Base-by-base conservation (phyloP, 345 rosid genomes). In the Eucalyptus urophylla region DNA sequence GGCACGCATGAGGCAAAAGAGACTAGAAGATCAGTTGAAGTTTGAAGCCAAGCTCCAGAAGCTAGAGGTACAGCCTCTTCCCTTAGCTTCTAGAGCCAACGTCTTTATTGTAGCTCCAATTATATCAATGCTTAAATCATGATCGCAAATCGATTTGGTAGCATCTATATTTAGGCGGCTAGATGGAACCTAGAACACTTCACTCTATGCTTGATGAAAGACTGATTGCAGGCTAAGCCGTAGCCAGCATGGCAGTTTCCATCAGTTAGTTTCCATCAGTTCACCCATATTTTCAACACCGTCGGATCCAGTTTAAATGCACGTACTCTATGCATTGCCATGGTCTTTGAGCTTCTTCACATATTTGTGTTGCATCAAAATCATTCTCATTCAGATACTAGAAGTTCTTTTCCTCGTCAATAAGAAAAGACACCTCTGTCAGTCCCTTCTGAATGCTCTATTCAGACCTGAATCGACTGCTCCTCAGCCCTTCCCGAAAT, bases 41-140 rank as follows among this genome's bases (percentile, higher is more conserved):
- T 94, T 97, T 4, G 98, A 95, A 91, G 93, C 97, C 80, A 96
- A 95, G 90, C 96, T 95, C 76, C 95, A 94, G 2, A 95, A 94
- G 53, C 87, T 97, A 29, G 97, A 96, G 95, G 96, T 94, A 93
- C 31, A 51, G 67, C 31, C 13, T 27, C 87, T n/a, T 24, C 44
- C 49, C 4, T 37, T 86, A 62, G 86, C 90, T 56, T 65, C 53
- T 45, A 76, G 87, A 33, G 40, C 44, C 43, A 51, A 53, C 37
- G n/a, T 49, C n/a, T 49, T 60, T 31, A 53, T 33, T 86, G 5
- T 47, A 27, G 53, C 56, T 47, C 87, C 56, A 49, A 49, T 86
- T n/a, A 49, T 40, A 76, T 76, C 45, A 76, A 40, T 76, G 83
- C 47, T 76, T 76, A 76, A 11, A 76, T 40, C 44, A 76, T 37